Conservation (phyloP, 306 rosid species). For the Trifolium pratense region DNA sequence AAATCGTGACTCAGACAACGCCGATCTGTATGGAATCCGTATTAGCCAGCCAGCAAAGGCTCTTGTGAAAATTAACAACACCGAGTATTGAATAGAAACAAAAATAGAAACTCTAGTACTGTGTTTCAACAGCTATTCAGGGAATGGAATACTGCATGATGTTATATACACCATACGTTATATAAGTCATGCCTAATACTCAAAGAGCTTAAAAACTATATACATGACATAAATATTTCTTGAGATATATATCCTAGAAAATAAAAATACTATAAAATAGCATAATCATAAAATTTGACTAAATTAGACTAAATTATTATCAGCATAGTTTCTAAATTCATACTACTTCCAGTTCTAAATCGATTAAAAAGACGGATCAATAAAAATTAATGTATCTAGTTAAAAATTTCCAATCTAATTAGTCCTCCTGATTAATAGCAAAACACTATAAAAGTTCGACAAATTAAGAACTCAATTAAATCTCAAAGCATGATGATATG, state of each 20-base stretch:
- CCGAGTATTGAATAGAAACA: conserved; percentile 5
- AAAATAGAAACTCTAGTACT: background rate
- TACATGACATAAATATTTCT: background rate
- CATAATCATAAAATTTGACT: no score
- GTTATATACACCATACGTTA: background rate
- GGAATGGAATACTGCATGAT: background rate
- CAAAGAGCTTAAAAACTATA: background rate
- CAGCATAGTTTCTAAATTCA: no score
- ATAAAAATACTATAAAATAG: no score
- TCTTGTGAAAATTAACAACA: background rate
- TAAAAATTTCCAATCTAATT: no score
- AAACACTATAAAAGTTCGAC: background rate
- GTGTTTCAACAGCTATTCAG: background rate
- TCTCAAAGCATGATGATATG: background rate
- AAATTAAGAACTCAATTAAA: background rate
- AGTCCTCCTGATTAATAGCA: background rate
- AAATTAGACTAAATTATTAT: no score
- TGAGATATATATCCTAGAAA: no score
- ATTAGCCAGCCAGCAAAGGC: background rate
- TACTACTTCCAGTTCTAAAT: no score
- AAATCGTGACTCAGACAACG: background rate
- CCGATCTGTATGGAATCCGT: background rate
- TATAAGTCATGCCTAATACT: background rate
- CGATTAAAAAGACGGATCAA: no score
- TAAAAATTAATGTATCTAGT: no score